phyloP scores from a whole-genome alignment of 2,329 filamentous ascomycete genomes.

The Pseudocercospora musae region DNA sequence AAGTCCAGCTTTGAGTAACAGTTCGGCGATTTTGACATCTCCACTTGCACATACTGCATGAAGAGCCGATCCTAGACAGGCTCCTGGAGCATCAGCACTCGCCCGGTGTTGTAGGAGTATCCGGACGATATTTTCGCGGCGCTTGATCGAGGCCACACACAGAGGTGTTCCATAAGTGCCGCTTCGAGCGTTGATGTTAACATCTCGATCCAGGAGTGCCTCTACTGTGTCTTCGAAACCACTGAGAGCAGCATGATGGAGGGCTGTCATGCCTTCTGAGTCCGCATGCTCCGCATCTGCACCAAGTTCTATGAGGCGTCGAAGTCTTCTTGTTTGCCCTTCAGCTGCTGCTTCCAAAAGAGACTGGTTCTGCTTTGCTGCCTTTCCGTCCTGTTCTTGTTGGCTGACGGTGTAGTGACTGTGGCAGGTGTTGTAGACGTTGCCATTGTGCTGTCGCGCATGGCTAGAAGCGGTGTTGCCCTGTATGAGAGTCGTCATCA shows the following conservation, averaged over 20 bases:
- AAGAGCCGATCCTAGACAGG: background rate
- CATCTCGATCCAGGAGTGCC: background rate
- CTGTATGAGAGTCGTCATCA: background rate
- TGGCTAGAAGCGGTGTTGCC: background rate
- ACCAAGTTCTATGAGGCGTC: constrained; percentile 3
- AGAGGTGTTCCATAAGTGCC: constrained; percentile 4
- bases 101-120: background rate
- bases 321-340: constrained; percentile 9
- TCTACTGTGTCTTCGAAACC: constrained; percentile 10
- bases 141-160: background rate
- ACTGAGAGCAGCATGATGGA: constrained; percentile 14
- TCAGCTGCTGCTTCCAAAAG: constrained; percentile 7
- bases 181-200: constrained; percentile 11
- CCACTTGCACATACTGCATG: background rate
- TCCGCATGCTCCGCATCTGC: background rate
- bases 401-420: constrained; percentile 4
- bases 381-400: constrained; percentile 3
- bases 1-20: background rate
- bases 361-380: background rate
- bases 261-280: constrained; percentile 5
- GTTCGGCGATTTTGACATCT: background rate
- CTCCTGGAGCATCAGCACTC: background rate
- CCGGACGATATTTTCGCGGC: background rate
- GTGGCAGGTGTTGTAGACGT: constrained; percentile 7
- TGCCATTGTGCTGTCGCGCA: constrained; percentile 5